Evolutionary conservation across 495 filamentous ascomycete species (phyloP), one percentile per base, ranked within the genome.

Genomic region (Trichocladium antarcticum): DNA sequence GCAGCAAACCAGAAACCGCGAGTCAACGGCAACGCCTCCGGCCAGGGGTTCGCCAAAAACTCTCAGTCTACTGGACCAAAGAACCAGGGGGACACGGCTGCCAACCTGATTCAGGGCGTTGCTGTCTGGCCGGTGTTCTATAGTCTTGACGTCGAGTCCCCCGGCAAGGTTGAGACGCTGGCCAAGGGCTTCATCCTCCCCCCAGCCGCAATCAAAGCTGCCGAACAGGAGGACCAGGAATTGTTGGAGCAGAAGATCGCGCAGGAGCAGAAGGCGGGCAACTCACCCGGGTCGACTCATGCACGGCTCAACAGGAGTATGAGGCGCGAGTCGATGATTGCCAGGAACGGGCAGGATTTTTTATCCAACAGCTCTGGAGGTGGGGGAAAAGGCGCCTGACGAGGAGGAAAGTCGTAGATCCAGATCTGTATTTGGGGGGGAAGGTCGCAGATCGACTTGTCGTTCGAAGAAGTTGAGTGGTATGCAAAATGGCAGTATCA

Each of bases 101-200:
- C 6, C 10, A 10, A 8, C 42, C 28, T 7, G 17, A 29, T 27
- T 4, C 16, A 50, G 12, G 24, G 11, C 17, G 16, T 45, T 11
- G 53, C 47, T 11, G 22, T 61, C 44, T 61, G 57, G 59, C 51
- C 59, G 0, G 44, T 39, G 17, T 59, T 61, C 12, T 29, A 43
- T 27, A 27, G 34, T 29, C 20, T 21, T 17, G 11, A 19, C 1
- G 28, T 20, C 1, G 49, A 56, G 0, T 32, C 37, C 1, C 24
- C 51, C n/a, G 24, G 24, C 4, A 27, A 27, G 8, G 4, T 27
- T 3, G 24, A 27, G 24, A 27, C 24, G 24, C 24, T 27, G 24
- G 31, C n/a, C n/a, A n/a, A n/a, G n/a, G n/a, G n/a, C n/a, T n/a
- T n/a, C n/a, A n/a, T n/a, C n/a, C n/a, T n/a, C n/a, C n/a, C n/a